These are phyloP conservation scores for Tricholoma furcatifolium DNA, from an alignment of 768 basidiomycete genomes.

Conservation along the genomic window DNA sequence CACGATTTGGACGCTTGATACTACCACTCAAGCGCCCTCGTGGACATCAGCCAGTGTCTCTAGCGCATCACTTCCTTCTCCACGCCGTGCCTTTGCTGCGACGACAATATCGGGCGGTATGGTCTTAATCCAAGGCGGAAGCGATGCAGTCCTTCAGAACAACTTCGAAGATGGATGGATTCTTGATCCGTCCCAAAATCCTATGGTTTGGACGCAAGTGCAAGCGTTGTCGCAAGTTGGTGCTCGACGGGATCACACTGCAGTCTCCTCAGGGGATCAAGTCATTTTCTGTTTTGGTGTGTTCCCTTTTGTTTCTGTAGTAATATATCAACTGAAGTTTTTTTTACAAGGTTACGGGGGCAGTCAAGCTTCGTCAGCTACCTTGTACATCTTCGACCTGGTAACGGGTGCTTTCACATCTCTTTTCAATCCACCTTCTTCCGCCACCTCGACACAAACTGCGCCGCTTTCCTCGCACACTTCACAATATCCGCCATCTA, in stretches of 20 bases:
- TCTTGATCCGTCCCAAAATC: constrained; percentile 52
- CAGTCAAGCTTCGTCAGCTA: constrained; percentile 50
- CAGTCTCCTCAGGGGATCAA: constrained; percentile 53
- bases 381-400: constrained; percentile 53
- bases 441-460: constrained; percentile 30
- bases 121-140: constrained; percentile 79
- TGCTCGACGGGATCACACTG: constrained; percentile 71
- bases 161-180: constrained; percentile 72
- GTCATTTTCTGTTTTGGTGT: constrained; percentile 80
- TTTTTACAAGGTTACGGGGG: constrained; percentile 42
- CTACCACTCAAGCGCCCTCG: constrained; percentile 43
- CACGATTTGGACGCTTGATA: constrained; percentile 65
- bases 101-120: constrained; percentile 48
- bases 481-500: constrained; percentile 7
- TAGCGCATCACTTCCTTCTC: constrained; percentile 41
- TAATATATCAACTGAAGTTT: neutral
- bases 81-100: constrained; percentile 66
- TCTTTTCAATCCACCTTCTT: constrained; percentile 32
- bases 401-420: constrained; percentile 41
- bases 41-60: constrained; percentile 52
- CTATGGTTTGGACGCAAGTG: constrained; percentile 60
- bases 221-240: constrained; percentile 57
- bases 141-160: constrained; percentile 51
- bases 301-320: constrained; percentile 22
- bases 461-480: constrained; percentile 34